These are phyloP conservation scores for Cyclotella sp. DNA, from an alignment of 108 stramenopile species.

Conservation along the genomic window DNA sequence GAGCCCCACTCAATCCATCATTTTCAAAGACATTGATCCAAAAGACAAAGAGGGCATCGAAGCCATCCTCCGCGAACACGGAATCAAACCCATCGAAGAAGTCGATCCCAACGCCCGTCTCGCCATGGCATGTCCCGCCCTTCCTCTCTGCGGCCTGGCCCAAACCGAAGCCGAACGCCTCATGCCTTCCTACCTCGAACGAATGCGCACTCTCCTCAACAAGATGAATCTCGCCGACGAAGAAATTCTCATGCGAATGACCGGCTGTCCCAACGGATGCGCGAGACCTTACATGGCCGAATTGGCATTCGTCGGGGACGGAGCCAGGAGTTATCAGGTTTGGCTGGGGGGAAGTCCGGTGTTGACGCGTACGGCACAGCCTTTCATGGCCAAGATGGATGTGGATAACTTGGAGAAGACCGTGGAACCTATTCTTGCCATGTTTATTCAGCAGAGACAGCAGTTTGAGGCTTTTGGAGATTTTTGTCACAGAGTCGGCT, in stretches of 20 bases:
- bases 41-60: constrained; percentile 90
- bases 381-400: constrained; percentile 91
- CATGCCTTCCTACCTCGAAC: constrained; percentile 91
- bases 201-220: constrained; percentile 84
- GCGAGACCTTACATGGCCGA: constrained; percentile 99
- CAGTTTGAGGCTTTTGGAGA: constrained; percentile 93
- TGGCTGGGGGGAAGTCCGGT: constrained; percentile 97
- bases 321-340: constrained; percentile 92
- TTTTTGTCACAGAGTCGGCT: constrained; percentile 88
- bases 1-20: constrained; percentile 94
- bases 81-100: constrained; percentile 88
- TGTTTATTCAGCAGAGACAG: constrained; percentile 82
- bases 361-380: constrained; percentile 90
- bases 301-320: constrained; percentile 97
- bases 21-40: constrained; percentile 90
- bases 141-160: constrained; percentile 97
- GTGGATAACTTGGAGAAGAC: constrained; percentile 78
- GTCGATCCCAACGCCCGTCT: constrained; percentile 85
- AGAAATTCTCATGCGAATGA: constrained; percentile 97
- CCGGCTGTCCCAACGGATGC: constrained; percentile 99
- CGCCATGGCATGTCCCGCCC: constrained; percentile 97
- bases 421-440: constrained; percentile 90
- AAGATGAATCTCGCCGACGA: constrained; percentile 88
- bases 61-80: constrained; percentile 82
- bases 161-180: constrained; percentile 97